Evolutionary conservation across 2,329 filamentous ascomycete genomes (phyloP).

Genomic region (Grosmannia serpens): DNA sequence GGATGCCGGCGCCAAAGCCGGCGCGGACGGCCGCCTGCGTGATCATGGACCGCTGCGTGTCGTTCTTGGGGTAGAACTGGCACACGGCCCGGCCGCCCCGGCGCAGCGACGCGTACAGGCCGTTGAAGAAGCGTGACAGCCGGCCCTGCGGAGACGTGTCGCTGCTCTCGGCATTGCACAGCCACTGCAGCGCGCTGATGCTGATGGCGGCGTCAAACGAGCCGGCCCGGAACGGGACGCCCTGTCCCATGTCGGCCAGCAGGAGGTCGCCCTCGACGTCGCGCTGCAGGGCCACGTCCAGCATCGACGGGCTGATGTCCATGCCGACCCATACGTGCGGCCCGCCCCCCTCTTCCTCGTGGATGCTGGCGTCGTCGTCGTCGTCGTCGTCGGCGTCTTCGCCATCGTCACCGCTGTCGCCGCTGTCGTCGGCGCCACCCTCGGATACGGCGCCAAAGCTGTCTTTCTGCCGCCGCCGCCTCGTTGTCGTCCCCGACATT

Average conservation of each 20-base stretch:
- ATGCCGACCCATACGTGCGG: constrained; percentile 96
- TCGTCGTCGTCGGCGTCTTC: constrained; percentile 1
- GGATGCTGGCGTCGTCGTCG: constrained; percentile 21
- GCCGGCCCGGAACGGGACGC: constrained; percentile 84
- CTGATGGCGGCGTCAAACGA: constrained; percentile 91
- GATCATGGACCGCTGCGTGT: constrained; percentile 85
- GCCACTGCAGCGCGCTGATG: constrained; percentile 95
- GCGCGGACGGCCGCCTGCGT: constrained; percentile 81
- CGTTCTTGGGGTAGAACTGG: constrained; percentile 97
- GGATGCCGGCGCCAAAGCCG: constrained; percentile 85
- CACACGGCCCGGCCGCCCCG: constrained; percentile 84
- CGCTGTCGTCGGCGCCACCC: background rate
- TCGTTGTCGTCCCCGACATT: constrained; percentile 7
- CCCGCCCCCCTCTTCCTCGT: constrained; percentile 58
- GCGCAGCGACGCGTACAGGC: constrained; percentile 72
- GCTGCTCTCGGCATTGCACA: constrained; percentile 87
- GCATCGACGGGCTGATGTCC: constrained; percentile 91
- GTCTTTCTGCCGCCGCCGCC: background rate
- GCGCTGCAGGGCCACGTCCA: constrained; percentile 84
- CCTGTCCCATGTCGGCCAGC: constrained; percentile 89
- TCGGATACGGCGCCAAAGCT: background rate
- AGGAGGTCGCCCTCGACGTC: constrained; percentile 92
- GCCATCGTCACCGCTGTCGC: background rate
- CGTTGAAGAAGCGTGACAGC: constrained; percentile 80
- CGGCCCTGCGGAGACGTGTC: constrained; percentile 72